These are phyloP conservation scores for Neospermospora avenae DNA, from an alignment of 2,329 filamentous ascomycete species.

Conservation along the genomic window DNA sequence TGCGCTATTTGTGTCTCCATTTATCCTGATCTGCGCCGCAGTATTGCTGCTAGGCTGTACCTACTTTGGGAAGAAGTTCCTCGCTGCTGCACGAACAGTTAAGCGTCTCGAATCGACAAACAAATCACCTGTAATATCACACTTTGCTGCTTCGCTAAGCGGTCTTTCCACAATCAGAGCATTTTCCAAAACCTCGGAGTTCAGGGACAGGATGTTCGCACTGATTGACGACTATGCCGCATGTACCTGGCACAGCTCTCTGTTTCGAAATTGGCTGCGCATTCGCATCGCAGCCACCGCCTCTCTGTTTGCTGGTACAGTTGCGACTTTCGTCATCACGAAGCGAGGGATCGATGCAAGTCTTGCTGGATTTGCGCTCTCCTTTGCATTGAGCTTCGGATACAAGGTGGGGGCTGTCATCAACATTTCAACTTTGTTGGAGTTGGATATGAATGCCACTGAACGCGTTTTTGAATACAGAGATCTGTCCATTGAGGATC, in stretches of 20 bases:
- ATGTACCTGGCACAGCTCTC: constrained; percentile 61
- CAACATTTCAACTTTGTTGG: constrained; percentile 62
- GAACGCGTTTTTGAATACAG: constrained; percentile 74
- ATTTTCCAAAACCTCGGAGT: constrained; percentile 70
- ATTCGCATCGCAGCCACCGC: constrained; percentile 70
- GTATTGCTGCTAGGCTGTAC: constrained; percentile 46
- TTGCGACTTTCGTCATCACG: constrained; percentile 59
- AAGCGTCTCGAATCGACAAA: constrained; percentile 73
- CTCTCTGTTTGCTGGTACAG: constrained; percentile 61
- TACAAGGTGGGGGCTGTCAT: constrained; percentile 41
- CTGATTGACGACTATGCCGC: constrained; percentile 63
- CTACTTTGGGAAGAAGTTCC: constrained; percentile 43
- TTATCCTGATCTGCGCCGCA: constrained; percentile 60
- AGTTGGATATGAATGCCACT: constrained; percentile 73
- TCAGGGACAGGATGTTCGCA: constrained; percentile 62
- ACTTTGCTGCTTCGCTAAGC: constrained; percentile 64
- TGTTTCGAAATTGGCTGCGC: constrained; percentile 69
- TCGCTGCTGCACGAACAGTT: constrained; percentile 64
- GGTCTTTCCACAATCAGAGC: constrained; percentile 74
- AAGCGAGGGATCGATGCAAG: constrained; percentile 60
- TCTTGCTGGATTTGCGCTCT: constrained; percentile 70
- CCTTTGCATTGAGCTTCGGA: constrained; percentile 68
- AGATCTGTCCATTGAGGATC: constrained; percentile 61
- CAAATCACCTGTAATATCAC: constrained; percentile 70
- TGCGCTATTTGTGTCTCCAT: constrained; percentile 63